phyloP scores from a whole-genome alignment of 2,329 filamentous ascomycete genomes.

The Cladosporium sp. region DNA sequence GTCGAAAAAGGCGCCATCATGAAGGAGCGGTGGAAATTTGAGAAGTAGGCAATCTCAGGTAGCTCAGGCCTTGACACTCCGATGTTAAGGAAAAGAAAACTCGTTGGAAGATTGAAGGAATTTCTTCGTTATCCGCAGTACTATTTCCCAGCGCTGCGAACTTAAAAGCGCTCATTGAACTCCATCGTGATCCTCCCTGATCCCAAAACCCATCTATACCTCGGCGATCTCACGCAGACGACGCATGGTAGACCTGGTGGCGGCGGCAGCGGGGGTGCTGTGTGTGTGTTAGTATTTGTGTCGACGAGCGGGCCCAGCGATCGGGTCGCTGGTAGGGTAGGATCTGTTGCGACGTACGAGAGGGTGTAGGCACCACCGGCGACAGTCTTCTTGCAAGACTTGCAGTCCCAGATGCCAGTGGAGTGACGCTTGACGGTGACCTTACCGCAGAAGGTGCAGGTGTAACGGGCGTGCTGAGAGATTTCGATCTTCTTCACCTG shows the following conservation, averaged over 20 bases:
- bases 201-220: slow-evolving; percentile 54
- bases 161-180: slow-evolving; percentile 17
- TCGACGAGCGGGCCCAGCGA: slow-evolving; percentile 48
- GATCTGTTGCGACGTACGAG: slow-evolving; percentile 65
- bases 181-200: slow-evolving; percentile 14
- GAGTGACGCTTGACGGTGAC: slow-evolving; percentile 69
- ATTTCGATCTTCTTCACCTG: slow-evolving; percentile 99
- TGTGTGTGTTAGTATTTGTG: slow-evolving; percentile 16
- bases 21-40: too few relatives aligned
- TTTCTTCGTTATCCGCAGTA: slow-evolving; percentile 12
- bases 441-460: slow-evolving; percentile 99
- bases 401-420: slow-evolving; percentile 97
- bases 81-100: not conserved
- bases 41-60: not conserved
- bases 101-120: slow-evolving; percentile 12
- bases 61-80: not conserved
- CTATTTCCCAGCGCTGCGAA: slow-evolving; percentile 16
- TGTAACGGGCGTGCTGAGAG: slow-evolving; percentile 94
- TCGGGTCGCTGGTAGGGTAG: slow-evolving; percentile 66
- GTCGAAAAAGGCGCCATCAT: too few relatives aligned
- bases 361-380: slow-evolving; percentile 93
- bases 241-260: slow-evolving; percentile 93
- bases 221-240: slow-evolving; percentile 96
- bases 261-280: slow-evolving; percentile 87
- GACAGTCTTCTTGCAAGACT: slow-evolving; percentile 87